Conservation (phyloP, 805 yeast genomes). For the Pichia sporocuriosa region DNA sequence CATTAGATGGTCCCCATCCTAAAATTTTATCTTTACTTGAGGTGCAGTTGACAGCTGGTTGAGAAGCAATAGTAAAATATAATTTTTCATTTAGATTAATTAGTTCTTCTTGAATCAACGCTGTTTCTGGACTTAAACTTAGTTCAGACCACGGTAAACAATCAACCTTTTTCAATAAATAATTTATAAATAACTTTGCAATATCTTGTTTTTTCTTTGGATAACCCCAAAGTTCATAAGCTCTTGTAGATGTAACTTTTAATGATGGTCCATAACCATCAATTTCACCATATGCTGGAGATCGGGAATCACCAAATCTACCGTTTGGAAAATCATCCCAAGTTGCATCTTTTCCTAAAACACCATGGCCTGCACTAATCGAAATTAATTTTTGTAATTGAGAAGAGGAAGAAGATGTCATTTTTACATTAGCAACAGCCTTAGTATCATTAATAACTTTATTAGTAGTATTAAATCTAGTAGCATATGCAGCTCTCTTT, state of each 20-base stretch:
- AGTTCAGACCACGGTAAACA: constrained; percentile 90
- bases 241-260: constrained; percentile 63
- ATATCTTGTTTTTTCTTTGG: constrained; percentile 59
- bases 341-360: constrained; percentile 79
- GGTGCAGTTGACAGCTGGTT: constrained; percentile 84
- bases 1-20: constrained; percentile 97
- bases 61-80: constrained; percentile 86
- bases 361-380: constrained; percentile 78
- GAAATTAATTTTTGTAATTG: constrained; percentile 59
- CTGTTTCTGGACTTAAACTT: constrained; percentile 82
- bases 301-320: constrained; percentile 88
- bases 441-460: constrained; percentile 25
- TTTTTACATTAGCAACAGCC: constrained; percentile 10
- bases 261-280: constrained; percentile 95
- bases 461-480: constrained; percentile 26
- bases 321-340: constrained; percentile 99
- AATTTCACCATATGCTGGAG: constrained; percentile 97
- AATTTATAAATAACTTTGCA: constrained; percentile 59
- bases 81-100: constrained; percentile 69
- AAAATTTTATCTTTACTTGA: constrained; percentile 76
- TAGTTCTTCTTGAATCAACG: constrained; percentile 85
- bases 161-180: constrained; percentile 66
- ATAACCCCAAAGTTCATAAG: constrained; percentile 72
- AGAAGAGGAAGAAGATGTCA: constrained; percentile 19
- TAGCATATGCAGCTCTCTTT: constrained; percentile 32